These are phyloP conservation scores for Phytopythium litorale DNA, from an alignment of 352 stramenopile species.

Conservation along the genomic window DNA sequence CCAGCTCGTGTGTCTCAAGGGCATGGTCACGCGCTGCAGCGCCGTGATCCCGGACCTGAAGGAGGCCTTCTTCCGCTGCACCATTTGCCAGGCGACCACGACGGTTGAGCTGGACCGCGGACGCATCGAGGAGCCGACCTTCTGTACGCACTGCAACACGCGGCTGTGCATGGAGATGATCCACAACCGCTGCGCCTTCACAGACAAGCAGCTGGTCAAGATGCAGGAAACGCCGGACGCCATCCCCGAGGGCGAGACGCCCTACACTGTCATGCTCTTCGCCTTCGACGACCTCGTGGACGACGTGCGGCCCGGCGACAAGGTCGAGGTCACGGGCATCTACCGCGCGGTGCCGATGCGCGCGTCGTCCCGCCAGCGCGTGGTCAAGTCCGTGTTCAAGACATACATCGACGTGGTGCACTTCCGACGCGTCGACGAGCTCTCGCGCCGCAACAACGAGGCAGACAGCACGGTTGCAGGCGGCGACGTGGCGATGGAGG, in stretches of 20 bases:
- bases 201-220: constrained; percentile 98
- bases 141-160: constrained; percentile 87
- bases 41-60: constrained; percentile 98
- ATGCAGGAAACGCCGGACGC: constrained; percentile 98
- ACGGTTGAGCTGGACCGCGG: constrained; percentile 95
- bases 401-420: constrained; percentile 99
- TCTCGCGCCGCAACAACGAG: constrained; percentile 37
- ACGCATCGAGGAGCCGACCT: constrained; percentile 94
- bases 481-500: constrained; percentile 30
- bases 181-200: constrained; percentile 98
- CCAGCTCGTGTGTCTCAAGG: constrained; percentile 94
- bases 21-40: constrained; percentile 97
- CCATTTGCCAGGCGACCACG: constrained; percentile 88
- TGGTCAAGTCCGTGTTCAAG: constrained; percentile 97
- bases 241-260: constrained; percentile 98
- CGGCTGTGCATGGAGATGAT: constrained; percentile 94
- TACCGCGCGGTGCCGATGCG: constrained; percentile 95
- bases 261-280: constrained; percentile 96
- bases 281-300: constrained; percentile 99
- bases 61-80: constrained; percentile 96
- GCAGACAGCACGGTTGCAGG: constrained; percentile 16
- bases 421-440: constrained; percentile 91
- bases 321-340: constrained; percentile 96
- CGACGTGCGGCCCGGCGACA: constrained; percentile 95
- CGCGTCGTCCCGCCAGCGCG: constrained; percentile 91